Percentiles rank a stretch among this genome's conserved stretches.
Evolutionary conservation across 148 eudicot genomes (phyloP).

Genomic region (Heliamphora exappendiculata): DNA sequence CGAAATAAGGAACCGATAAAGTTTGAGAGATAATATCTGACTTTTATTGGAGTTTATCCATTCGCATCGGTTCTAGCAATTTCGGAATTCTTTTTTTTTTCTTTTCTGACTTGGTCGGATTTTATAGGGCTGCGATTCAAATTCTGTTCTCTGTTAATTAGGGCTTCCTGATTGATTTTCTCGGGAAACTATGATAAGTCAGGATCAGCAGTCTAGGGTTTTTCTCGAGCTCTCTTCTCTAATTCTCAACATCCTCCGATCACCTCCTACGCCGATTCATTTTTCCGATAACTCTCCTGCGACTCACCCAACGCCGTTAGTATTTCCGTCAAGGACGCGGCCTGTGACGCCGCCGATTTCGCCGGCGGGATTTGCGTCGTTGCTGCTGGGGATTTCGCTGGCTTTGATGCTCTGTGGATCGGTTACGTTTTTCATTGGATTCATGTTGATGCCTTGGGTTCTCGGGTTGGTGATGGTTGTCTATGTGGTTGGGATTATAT

Average conservation of each 20-base stretch:
- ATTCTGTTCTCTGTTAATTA: not conserved
- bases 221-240: constrained; percentile 59
- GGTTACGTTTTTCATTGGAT: constrained; percentile 82
- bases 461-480: constrained; percentile 69
- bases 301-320: constrained; percentile 1
- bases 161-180: not conserved
- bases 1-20: not conserved
- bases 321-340: constrained; percentile 11
- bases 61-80: constrained; percentile 27
- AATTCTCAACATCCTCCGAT: constrained; percentile 58
- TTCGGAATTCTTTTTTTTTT: not conserved
- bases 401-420: constrained; percentile 93
- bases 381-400: constrained; percentile 76
- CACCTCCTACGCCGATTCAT: constrained; percentile 46
- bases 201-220: constrained; percentile 48
- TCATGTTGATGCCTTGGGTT: constrained; percentile 94
- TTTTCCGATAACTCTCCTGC: constrained; percentile 23
- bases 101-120: too few relatives aligned
- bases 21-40: not conserved
- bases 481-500: constrained; percentile 73
- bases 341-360: constrained; percentile 43
- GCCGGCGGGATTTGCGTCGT: constrained; percentile 86
- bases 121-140: not conserved
- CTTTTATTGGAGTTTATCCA: constrained; percentile 20
- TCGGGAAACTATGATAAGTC: constrained; percentile 34